phyloP scores from a whole-genome alignment of 192 early-diverging fungal genomes.

The Glomus cerebriforme region DNA sequence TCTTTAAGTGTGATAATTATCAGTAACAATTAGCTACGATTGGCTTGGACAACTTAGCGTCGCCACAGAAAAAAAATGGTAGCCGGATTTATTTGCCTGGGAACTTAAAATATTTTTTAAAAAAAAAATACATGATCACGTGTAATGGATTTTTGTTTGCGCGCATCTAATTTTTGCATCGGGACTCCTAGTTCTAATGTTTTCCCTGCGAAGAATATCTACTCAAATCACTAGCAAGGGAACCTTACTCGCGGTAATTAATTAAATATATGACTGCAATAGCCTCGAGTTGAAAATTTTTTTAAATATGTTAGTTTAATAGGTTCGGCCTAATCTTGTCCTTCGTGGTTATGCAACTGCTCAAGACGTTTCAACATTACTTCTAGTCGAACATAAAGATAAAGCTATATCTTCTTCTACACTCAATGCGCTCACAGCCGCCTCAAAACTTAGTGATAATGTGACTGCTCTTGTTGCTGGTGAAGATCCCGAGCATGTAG shows the following conservation, averaged over 20 bases:
- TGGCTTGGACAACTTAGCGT: too few relatives aligned
- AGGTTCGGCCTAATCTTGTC: background rate
- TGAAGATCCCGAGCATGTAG: conserved; percentile 64
- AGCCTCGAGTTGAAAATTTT: background rate
- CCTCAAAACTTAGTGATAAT: conserved; percentile 72
- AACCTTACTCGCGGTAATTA: background rate
- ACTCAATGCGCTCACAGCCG: conserved; percentile 88
- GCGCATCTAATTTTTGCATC: too few relatives aligned
- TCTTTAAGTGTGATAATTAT: too few relatives aligned
- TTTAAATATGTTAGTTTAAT: background rate
- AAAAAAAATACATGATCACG: too few relatives aligned
- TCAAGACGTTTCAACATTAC: conserved; percentile 70
- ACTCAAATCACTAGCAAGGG: background rate
- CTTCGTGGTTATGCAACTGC: conserved; percentile 51
- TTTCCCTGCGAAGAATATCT: background rate
- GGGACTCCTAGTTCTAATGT: too few relatives aligned
- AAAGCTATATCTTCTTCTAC: conserved; percentile 68
- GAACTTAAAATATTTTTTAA: too few relatives aligned
- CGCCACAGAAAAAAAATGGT: too few relatives aligned
- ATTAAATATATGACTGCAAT: background rate
- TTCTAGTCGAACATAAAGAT: conserved; percentile 90
- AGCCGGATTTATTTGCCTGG: too few relatives aligned
- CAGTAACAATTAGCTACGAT: too few relatives aligned
- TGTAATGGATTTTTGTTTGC: too few relatives aligned
- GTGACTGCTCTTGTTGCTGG: conserved; percentile 92